Conservation (phyloP, 1,284 basidiomycete species). For the Pseudozyma pruni region DNA sequence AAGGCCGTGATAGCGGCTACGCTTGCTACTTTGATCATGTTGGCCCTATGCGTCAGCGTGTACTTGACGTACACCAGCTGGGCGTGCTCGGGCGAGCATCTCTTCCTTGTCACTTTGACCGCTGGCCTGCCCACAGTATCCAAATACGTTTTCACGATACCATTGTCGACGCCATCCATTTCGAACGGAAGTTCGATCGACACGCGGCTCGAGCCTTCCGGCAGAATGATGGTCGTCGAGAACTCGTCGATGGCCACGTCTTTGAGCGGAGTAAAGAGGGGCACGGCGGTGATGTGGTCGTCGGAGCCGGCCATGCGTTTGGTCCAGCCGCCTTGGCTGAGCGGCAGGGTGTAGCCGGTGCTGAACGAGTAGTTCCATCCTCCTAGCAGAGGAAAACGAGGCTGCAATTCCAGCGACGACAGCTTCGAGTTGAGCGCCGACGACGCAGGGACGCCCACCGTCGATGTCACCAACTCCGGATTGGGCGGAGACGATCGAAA, state of each 20-base stretch:
- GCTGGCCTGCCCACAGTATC: slow-evolving; percentile 90
- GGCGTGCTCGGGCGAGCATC: slow-evolving; percentile 21
- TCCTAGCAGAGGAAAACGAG: slow-evolving; percentile 91
- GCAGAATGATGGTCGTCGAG: slow-evolving; percentile 82
- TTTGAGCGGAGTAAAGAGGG: slow-evolving; percentile 84
- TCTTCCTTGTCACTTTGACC: slow-evolving; percentile 78
- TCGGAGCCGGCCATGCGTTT: slow-evolving; percentile 68
- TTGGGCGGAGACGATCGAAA: slow-evolving; percentile 74
- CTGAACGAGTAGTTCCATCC: slow-evolving; percentile 98
- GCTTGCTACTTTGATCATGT: slow-evolving; percentile 49
- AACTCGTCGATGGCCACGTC: slow-evolving; percentile 85
- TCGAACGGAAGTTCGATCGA: slow-evolving; percentile 81
- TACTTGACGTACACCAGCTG: slow-evolving; percentile 55
- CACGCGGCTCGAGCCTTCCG: slow-evolving; percentile 87
- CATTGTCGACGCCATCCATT: slow-evolving; percentile 74
- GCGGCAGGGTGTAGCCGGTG: slow-evolving; percentile 84
- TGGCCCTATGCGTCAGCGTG: slow-evolving; percentile 27
- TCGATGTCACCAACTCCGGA: slow-evolving; percentile 11
- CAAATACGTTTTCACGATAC: slow-evolving; percentile 84
- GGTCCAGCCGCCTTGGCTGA: slow-evolving; percentile 69
- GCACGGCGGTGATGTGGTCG: slow-evolving; percentile 79
- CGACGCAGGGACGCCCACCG: neutral
- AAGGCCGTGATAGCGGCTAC: slow-evolving; percentile 24
- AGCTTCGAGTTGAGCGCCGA: slow-evolving; percentile 53
- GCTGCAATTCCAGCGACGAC: slow-evolving; percentile 78